A percentile compares a stretch with the other conserved stretches of the same genome.
Evolutionary conservation across 208 protist species (phyloP).

Genomic region (Leptomonas seymouri): DNA sequence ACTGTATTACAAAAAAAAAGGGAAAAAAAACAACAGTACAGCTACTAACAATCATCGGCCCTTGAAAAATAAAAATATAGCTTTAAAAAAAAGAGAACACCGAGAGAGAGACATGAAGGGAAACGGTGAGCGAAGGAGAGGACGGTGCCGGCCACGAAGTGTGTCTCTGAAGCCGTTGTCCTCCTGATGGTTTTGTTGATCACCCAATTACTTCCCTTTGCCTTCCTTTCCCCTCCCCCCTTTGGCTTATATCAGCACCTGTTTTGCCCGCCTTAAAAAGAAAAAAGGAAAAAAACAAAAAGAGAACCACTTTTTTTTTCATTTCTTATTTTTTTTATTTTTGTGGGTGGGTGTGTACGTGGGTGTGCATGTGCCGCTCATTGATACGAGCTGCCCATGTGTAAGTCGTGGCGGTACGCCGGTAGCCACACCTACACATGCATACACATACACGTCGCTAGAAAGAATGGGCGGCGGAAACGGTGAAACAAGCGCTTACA

Average conservation of each 20-base stretch:
- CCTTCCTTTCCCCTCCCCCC: not conserved
- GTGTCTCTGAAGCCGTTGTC: too few species aligned
- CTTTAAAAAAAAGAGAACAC: not conserved
- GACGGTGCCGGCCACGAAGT: not conserved
- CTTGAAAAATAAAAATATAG: too few species aligned
- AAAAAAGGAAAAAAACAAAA: not conserved
- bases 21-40: constrained; percentile 21
- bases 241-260: not conserved
- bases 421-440: too few species aligned
- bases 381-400: too few species aligned
- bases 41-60: not conserved
- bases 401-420: too few species aligned
- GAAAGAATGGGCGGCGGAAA: too few species aligned
- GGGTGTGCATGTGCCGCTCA: too few species aligned
- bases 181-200: not conserved
- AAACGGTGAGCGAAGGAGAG: too few species aligned
- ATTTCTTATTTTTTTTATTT: constrained; percentile 3
- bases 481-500: too few species aligned
- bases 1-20: constrained; percentile 7
- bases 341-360: not conserved
- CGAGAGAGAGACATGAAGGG: not conserved
- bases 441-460: too few species aligned
- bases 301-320: not conserved
- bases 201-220: not conserved
- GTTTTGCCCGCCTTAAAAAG: not conserved